A percentile compares a stretch with the other conserved stretches of the same genome.
These are phyloP conservation scores for Abrus precatorius DNA, from an alignment of 306 rosid species.

Conservation along the genomic window DNA sequence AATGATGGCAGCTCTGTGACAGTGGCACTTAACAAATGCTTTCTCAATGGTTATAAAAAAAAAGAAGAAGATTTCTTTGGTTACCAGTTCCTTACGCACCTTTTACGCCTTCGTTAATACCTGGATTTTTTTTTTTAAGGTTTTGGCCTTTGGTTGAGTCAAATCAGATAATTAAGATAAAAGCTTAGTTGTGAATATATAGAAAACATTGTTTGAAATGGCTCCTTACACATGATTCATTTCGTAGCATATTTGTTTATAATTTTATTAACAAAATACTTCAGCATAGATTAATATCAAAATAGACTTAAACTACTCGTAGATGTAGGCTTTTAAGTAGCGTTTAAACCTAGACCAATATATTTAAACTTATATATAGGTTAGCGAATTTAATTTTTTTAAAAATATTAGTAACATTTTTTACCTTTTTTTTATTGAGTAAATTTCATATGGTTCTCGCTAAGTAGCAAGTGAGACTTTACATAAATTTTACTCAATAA, in stretches of 20 bases:
- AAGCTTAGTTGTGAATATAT: constrained; percentile 52
- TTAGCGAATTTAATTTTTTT: too few relatives aligned
- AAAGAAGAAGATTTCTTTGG: constrained; percentile 34
- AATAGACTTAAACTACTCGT: too few relatives aligned
- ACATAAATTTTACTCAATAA: too few relatives aligned
- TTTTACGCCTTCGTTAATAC: constrained; percentile 43
- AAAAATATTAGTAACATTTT: too few relatives aligned
- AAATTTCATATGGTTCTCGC: too few relatives aligned
- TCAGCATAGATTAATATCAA: neutral
- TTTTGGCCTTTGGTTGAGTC: constrained; percentile 37
- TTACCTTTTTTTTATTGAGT: too few relatives aligned
- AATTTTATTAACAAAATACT: neutral
- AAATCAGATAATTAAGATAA: constrained; percentile 43
- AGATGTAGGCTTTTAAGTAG: too few relatives aligned
- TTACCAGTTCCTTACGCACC: constrained; percentile 33
- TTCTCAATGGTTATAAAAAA: constrained; percentile 27
- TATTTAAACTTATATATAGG: too few relatives aligned
- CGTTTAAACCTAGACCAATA: too few relatives aligned
- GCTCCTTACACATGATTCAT: constrained; percentile 11
- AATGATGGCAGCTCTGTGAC: constrained; percentile 86
- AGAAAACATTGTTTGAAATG: constrained; percentile 45
- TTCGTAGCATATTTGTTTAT: constrained; percentile 11
- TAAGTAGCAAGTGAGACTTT: too few relatives aligned
- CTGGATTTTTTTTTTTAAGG: constrained; percentile 37
- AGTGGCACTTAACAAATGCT: constrained; percentile 22